Evolutionary conservation across 169 alveolate species (phyloP).

Genomic region (Eimeria tenella): DNA sequence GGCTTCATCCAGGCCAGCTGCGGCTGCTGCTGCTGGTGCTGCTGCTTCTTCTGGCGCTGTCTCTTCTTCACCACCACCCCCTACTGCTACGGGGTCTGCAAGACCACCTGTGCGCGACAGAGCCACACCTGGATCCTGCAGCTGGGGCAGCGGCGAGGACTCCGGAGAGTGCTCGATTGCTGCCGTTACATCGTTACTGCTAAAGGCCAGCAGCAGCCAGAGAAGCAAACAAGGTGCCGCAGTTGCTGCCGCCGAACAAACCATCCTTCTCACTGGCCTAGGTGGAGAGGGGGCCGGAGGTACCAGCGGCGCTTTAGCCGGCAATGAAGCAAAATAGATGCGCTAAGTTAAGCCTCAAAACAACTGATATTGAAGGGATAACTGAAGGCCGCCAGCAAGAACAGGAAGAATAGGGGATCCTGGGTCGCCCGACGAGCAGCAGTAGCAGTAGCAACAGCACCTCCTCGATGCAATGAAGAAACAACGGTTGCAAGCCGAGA

Average conservation of each 20-base stretch:
- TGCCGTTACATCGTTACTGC: too few species aligned
- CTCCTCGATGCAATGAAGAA: neutral
- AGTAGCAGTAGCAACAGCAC: neutral
- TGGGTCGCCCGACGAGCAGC: neutral
- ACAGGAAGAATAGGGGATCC: neutral
- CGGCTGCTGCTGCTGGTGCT: neutral
- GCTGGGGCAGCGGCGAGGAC: too few species aligned
- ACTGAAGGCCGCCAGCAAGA: neutral
- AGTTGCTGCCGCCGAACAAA: neutral
- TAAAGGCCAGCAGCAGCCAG: neutral
- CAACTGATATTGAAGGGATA: too few species aligned
- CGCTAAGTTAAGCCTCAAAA: too few species aligned
- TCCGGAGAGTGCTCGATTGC: too few species aligned
- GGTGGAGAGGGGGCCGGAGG: neutral
- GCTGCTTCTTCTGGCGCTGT: neutral
- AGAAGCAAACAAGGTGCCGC: neutral
- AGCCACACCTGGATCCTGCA: neutral
- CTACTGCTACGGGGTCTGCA: neutral
- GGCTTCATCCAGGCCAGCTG: neutral
- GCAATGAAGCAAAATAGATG: too few species aligned
- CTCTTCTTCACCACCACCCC: neutral
- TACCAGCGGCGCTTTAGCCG: too few species aligned
- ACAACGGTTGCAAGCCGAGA: neutral
- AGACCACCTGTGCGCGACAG: neutral
- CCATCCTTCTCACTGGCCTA: neutral